Evolutionary conservation across 805 yeast species (phyloP), one percentile per base, ranked within the genome.

Genomic region (Metschnikowia proteae): DNA sequence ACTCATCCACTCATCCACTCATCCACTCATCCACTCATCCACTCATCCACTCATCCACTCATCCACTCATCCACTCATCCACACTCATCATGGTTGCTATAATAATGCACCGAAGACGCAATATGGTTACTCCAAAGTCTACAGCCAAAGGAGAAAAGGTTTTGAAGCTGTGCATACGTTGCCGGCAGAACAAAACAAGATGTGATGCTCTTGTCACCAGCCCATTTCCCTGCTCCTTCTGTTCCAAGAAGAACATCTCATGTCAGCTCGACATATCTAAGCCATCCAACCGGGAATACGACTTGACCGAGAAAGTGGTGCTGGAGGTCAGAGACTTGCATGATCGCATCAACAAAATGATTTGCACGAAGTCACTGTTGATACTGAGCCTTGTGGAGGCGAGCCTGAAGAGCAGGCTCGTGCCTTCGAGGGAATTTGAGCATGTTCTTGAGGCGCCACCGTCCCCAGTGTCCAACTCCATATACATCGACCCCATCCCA

Each of bases 111-210:
- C 50, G 53, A 47, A 50, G 55, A 45, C 51, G 50, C 27, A 47
- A 30, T 36, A 48, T 48, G 35, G 36, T 47, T 41, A 46, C 44
- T 43, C 53, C 55, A 38, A 47, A 51, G 25, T 11, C 53, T 28
- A 40, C 39, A 23, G 44, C 10, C 42, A 47, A 49, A 27, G 62
- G 61, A 22, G 57, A 51, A n/a, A 57, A 51, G 46, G 37, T 61
- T 27, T 55, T 62, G 42, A 81, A 82, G 56, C 78, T 86, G 8
- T 84, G 89, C 60, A 71, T 77, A 4, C 68, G 85, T 30, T 84
- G 89, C 62, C 71, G 88, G 32, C 79, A 78, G 57, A 84, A 82
- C 56, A 84, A 84, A 61, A 82, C 83, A 13, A 81, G 76, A 57
- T 84, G 89, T 63, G 84, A 83, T 59, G 83, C 83, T 9, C 53